Evolutionary conservation across 2,329 filamentous ascomycete species (phyloP), one percentile per base, ranked within the genome.

Genomic region (Neonectria magnoliae): DNA sequence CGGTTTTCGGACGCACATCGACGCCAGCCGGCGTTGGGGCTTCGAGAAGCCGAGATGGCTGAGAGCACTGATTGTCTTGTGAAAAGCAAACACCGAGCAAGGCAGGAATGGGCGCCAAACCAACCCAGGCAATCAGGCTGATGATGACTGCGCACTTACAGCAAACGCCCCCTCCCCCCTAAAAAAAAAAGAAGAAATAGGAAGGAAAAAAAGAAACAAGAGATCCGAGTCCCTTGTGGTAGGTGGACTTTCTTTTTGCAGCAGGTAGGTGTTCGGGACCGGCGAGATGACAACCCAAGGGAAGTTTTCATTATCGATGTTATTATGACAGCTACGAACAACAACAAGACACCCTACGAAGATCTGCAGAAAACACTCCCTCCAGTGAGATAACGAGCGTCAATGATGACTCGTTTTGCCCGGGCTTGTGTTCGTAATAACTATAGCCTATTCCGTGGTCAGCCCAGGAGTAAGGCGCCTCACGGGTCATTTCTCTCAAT

Each of bases 1-100:
- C 20, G 48, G 62, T 60, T 66, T 63, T 70, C 65, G 60, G 65
- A 20, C 57, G 63, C 60, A 60, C 65, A 51, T 31, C 29, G 29
- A 51, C 20, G 48, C 29, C 48, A 51, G 18, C 48, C 27, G 5
- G 29, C 29, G 7, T 18, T 27, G 29, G 18, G 27, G 27, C n/a
- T 31, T 51, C 48, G n/a, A 20, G 22, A 31, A 51, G 29, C 10
- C n/a, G 29, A 51, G 29, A 51, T 29, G 29, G 22, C 44, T 48
- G 44, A 27, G 22, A 48, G 44, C 20, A 9, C 36, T 14, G 27
- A 18, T 42, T 51, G 48, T 51, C n/a, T 51, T 33, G 22, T 20
- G 31, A 50, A 51, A 51, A 51, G 48, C 48, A 51, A 51, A 51
- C 3, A 33, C 47, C 5, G 11, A 13, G n/a, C 8, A 20, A 20